These are phyloP conservation scores for Stemphylium lycopersici DNA, from an alignment of 2,329 filamentous ascomycete species.

Conservation along the genomic window DNA sequence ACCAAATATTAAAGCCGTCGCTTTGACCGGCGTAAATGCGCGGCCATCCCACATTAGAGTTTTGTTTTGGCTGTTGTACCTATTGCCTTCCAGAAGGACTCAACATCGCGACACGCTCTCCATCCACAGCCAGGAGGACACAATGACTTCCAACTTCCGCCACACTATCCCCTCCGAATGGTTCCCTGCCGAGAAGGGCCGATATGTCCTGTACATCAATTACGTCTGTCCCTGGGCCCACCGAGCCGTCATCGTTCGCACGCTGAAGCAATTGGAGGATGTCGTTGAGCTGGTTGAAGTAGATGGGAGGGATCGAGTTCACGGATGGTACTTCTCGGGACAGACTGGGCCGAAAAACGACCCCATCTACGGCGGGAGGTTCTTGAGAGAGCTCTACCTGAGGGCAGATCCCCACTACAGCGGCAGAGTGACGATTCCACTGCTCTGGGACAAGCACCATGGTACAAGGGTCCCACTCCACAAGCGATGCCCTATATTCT, in stretches of 20 bases:
- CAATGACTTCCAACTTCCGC: constrained; percentile 62
- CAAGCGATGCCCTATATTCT: background rate
- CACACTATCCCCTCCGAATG: constrained; percentile 60
- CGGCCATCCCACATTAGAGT: constrained; percentile 31
- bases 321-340: constrained; percentile 45
- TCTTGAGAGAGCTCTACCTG: constrained; percentile 71
- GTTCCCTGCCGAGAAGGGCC: constrained; percentile 64
- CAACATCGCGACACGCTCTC: too few relatives aligned
- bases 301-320: constrained; percentile 38
- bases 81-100: too few relatives aligned
- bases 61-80: too few relatives aligned
- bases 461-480: constrained; percentile 11
- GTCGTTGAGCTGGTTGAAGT: constrained; percentile 57
- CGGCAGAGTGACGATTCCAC: constrained; percentile 77
- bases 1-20: constrained; percentile 1
- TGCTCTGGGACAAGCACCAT: constrained; percentile 73
- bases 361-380: constrained; percentile 41
- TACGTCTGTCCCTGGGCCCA: constrained; percentile 69
- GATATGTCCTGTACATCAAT: constrained; percentile 68
- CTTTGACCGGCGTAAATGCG: constrained; percentile 10
- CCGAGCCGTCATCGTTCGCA: constrained; percentile 55
- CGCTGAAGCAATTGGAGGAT: constrained; percentile 58
- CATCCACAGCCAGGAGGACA: constrained; percentile 58
- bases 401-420: constrained; percentile 61
- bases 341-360: constrained; percentile 33